Evolutionary conservation across 164 flowering plant species (phyloP).

Genomic region (Stephania cephalantha): DNA sequence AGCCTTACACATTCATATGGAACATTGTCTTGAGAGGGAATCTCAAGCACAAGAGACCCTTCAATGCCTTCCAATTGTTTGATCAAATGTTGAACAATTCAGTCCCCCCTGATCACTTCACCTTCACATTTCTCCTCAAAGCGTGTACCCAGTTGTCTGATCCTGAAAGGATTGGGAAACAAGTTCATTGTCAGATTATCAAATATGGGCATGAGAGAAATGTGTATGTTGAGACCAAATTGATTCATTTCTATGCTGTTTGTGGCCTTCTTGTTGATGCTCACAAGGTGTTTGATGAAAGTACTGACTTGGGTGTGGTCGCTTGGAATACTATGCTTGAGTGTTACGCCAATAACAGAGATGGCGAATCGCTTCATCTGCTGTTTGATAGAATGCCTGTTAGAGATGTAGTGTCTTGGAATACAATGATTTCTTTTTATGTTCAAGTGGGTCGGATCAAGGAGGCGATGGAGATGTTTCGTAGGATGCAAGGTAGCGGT

Average conservation of each 20-base stretch:
- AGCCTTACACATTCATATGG: constrained; percentile 11
- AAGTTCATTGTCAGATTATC: constrained; percentile 6
- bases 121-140: constrained; percentile 12
- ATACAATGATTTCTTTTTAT: constrained; percentile 11
- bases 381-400: constrained; percentile 6
- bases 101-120: constrained; percentile 6
- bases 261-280: not conserved
- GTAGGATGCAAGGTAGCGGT: constrained; percentile 6
- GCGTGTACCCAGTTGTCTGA: not conserved
- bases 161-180: not conserved
- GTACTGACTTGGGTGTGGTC: not conserved
- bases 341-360: constrained; percentile 1
- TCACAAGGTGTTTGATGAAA: constrained; percentile 1
- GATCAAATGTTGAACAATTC: not conserved
- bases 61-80: not conserved
- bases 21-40: constrained; percentile 5
- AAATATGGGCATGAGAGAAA: not conserved
- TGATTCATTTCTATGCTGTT: constrained; percentile 5
- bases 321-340: constrained; percentile 7
- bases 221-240: constrained; percentile 1
- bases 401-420: constrained; percentile 11
- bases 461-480: constrained; percentile 5
- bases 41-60: not conserved
- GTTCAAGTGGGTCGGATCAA: constrained; percentile 1
- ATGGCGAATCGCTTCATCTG: not conserved